These are phyloP conservation scores for Populus deltoides DNA, from an alignment of 345 rosid genomes.

Conservation along the genomic window DNA sequence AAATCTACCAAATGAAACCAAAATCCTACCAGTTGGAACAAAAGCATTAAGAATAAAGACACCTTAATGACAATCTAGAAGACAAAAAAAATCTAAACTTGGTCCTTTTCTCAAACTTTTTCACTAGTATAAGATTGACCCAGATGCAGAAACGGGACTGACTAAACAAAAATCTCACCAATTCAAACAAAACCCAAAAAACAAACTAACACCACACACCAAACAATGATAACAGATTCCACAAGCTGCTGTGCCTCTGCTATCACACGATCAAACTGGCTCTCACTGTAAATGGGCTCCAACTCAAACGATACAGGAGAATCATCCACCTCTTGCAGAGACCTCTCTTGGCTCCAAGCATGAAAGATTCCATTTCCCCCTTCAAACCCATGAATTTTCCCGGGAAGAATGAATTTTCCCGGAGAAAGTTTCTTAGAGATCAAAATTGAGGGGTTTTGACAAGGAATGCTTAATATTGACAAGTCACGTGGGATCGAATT, in stretches of 20 bases:
- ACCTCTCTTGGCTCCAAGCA: constrained; percentile 37
- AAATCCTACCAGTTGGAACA: background rate
- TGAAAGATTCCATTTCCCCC: constrained; percentile 19
- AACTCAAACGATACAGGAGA: constrained; percentile 62
- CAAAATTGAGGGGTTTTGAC: constrained; percentile 10
- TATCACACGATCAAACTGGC: constrained; percentile 66
- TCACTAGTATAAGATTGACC: background rate
- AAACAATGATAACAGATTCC: constrained; percentile 60
- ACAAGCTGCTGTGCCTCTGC: constrained; percentile 71
- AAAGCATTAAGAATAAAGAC: background rate
- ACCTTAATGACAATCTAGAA: background rate
- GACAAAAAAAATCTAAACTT: background rate
- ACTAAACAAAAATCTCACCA: constrained; percentile 5
- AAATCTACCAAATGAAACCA: background rate
- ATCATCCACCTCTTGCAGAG: constrained; percentile 50
- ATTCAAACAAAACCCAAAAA: constrained; percentile 1
- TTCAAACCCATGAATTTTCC: constrained; percentile 27
- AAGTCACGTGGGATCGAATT: constrained; percentile 15
- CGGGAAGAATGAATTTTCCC: constrained; percentile 4
- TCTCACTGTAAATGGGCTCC: constrained; percentile 53
- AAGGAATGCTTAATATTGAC: background rate
- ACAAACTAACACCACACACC: constrained; percentile 39
- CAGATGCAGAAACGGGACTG: constrained; percentile 3
- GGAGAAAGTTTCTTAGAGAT: constrained; percentile 17
- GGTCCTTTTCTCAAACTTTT: background rate